Base-by-base conservation (phyloP, 768 basidiomycete genomes). In the Strobilomyces echinocephalus region DNA sequence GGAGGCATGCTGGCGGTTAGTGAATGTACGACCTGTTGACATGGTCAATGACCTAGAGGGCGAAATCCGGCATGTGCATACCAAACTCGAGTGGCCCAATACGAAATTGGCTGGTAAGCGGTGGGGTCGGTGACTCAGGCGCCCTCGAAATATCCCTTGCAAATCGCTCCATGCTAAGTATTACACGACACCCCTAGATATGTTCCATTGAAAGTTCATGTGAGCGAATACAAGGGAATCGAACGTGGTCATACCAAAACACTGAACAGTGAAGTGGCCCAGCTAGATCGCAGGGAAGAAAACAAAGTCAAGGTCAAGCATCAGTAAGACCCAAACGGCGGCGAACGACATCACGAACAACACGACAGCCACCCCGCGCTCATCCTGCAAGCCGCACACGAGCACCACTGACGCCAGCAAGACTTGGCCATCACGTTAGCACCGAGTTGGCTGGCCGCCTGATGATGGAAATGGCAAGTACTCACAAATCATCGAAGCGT, bases 81-180 rank as follows among this genome's bases (percentile, higher is more conserved):
- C 20, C 26, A 8, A 46, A 36, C 1, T 30, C 42, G 15, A n/a
- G 4, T 1, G 30, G 5, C 14, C 11, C n/a, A 5, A 63, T 10
- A 34, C 10, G 35, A 26, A 65, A 14, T 24, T 46, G 6, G 20
- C 53, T 65, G 5, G 63, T 60, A 14, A 65, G 14, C 12, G 16
- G 6, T 9, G 26, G 42, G 10, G 5, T 9, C 6, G 20, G 6
- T 2, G 43, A 8, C 2, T 24, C 24, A 4, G 28, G 14, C 7
- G 20, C 36, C 8, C 5, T 14, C 5, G 31, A 8, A 16, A 16
- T 26, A 24, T 50, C 44, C 36, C 52, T 53, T 28, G 58, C 52
- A 12, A 69, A 56, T n/a, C 55, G 46, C 28, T 63, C 63, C 61
- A 62, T 66, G 36, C 56, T 60, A 4, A 62, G 24, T 40, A 70